Evolutionary conservation across 2,329 filamentous ascomycete species (phyloP).

Genomic region (Fusarium sarcochroum): DNA sequence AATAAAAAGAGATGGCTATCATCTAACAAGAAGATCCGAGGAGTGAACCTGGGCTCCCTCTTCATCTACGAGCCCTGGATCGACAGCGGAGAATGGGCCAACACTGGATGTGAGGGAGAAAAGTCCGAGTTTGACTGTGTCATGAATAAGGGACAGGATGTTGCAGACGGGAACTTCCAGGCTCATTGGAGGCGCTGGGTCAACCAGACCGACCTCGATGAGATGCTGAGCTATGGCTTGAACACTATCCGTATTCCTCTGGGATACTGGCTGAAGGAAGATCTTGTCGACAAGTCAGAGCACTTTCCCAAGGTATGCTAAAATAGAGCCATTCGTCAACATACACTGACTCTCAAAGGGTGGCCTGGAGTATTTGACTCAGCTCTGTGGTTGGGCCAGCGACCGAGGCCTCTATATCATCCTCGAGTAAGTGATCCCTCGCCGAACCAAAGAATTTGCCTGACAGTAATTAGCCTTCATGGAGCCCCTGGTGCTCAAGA

Average conservation of each 20-base stretch:
- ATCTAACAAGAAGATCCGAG: constrained; percentile 60
- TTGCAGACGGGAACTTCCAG: constrained; percentile 62
- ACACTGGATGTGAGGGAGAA: constrained; percentile 62
- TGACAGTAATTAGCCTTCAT: constrained; percentile 55
- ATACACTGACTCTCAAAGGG: constrained; percentile 42
- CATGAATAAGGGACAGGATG: constrained; percentile 60
- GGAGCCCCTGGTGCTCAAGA: constrained; percentile 66
- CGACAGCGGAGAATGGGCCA: constrained; percentile 59
- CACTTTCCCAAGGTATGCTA: constrained; percentile 59
- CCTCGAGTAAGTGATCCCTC: constrained; percentile 55
- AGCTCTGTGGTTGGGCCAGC: constrained; percentile 63
- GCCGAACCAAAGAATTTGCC: accelerated
- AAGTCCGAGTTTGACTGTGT: constrained; percentile 70
- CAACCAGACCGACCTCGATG: constrained; percentile 61
- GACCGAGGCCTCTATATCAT: constrained; percentile 67
- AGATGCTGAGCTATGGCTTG: constrained; percentile 64
- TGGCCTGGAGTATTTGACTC: constrained; percentile 61
- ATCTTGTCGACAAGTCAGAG: constrained; percentile 63
- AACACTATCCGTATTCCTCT: constrained; percentile 69
- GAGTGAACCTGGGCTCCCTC: constrained; percentile 67
- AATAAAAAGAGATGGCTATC: constrained; percentile 36
- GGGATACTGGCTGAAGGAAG: constrained; percentile 69
- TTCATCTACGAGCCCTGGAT: constrained; percentile 71
- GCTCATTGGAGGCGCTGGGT: constrained; percentile 67
- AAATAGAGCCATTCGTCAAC: neutral